phyloP scores from a whole-genome alignment of 2,329 filamentous ascomycete species.

The Parafenestella ontariensis region DNA sequence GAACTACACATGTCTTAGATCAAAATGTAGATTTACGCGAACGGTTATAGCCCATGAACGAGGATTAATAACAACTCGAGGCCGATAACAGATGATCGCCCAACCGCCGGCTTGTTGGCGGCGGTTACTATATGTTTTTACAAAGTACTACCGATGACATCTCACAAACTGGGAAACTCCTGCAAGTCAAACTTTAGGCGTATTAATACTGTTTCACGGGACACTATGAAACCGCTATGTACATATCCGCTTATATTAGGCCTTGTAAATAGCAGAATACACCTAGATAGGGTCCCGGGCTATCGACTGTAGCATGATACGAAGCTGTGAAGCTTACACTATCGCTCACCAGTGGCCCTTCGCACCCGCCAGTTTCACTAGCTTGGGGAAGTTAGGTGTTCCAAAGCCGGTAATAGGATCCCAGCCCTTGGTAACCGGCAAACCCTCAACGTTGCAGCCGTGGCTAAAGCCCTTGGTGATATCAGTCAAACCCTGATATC shows the following conservation, averaged over 20 bases:
- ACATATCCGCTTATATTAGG: not conserved
- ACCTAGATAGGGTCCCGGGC: not conserved
- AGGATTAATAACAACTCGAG: not conserved
- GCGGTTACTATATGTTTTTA: not conserved
- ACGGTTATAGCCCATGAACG: not conserved
- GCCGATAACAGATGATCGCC: too few species aligned
- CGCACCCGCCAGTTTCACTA: constrained; percentile 32
- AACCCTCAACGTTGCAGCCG: constrained; percentile 50
- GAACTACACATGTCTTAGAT: not conserved
- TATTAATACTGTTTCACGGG: not conserved
- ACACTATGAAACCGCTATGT: not conserved
- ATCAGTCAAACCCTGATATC: constrained; percentile 59
- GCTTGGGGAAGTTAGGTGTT: constrained; percentile 40
- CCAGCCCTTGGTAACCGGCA: constrained; percentile 46
- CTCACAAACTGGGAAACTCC: not conserved
- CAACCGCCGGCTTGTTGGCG: too few species aligned
- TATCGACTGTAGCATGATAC: not conserved
- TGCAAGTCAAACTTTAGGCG: not conserved
- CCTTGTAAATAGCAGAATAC: not conserved
- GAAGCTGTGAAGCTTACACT: constrained; percentile 1
- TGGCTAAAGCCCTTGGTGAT: constrained; percentile 47
- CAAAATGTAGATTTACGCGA: not conserved
- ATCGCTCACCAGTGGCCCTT: constrained; percentile 12
- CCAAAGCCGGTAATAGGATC: constrained; percentile 49
- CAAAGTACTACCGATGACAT: not conserved